Conservation (phyloP, 495 filamentous ascomycete species). For the Hyaloscypha bicolor region DNA sequence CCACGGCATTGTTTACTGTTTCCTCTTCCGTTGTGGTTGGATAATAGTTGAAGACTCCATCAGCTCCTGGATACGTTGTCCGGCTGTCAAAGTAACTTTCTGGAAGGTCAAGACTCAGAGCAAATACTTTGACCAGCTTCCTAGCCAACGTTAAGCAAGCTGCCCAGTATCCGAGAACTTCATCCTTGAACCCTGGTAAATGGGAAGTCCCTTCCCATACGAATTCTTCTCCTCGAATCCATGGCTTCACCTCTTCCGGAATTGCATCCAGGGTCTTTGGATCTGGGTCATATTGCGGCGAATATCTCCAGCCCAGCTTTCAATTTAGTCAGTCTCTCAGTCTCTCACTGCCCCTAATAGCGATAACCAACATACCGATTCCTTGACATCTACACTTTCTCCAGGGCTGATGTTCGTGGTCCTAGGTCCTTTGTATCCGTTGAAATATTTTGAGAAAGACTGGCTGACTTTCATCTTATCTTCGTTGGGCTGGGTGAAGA, state of each 20-base stretch:
- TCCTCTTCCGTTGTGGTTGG: slow-evolving; percentile 43
- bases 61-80: slow-evolving; percentile 52
- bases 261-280: slow-evolving; percentile 37
- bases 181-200: slow-evolving; percentile 49
- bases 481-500: slow-evolving; percentile 47
- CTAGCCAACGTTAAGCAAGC: slow-evolving; percentile 48
- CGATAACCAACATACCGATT: slow-evolving; percentile 21
- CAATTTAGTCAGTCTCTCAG: not conserved
- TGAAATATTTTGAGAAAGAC: slow-evolving; percentile 32
- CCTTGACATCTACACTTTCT: slow-evolving; percentile 33
- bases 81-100: slow-evolving; percentile 55
- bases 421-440: slow-evolving; percentile 36
- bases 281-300: slow-evolving; percentile 48
- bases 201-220: slow-evolving; percentile 52
- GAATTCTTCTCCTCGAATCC: slow-evolving; percentile 46
- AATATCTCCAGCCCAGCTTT: slow-evolving; percentile 41
- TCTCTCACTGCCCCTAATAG: no score
- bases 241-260: slow-evolving; percentile 39
- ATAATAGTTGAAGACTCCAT: slow-evolving; percentile 54
- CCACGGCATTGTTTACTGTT: slow-evolving; percentile 36
- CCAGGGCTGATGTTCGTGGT: slow-evolving; percentile 29
- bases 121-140: slow-evolving; percentile 50
- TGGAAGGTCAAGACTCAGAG: slow-evolving; percentile 48
- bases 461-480: slow-evolving; percentile 41
- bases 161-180: slow-evolving; percentile 49